These are phyloP conservation scores for Aegilops sharonensis DNA, from an alignment of 176 grass and related monocot species.

Conservation along the genomic window DNA sequence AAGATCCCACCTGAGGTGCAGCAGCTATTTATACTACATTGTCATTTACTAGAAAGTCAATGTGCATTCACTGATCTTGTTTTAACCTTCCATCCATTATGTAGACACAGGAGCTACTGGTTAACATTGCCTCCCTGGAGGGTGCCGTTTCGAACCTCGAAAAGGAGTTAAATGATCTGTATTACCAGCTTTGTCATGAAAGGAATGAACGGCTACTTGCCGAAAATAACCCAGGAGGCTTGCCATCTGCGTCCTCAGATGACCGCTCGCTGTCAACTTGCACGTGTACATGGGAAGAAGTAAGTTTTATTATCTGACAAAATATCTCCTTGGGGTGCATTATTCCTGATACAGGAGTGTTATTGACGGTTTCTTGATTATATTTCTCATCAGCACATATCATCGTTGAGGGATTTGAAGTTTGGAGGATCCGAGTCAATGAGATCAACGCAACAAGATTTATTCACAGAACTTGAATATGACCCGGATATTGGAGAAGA, in stretches of 20 bases:
- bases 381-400: slow-evolving; percentile 77
- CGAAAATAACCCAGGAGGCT: slow-evolving; percentile 55
- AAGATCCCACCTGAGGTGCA: slow-evolving; percentile 78
- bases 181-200: slow-evolving; percentile 80
- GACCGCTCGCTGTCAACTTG: slow-evolving; percentile 56
- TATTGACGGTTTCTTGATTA: slow-evolving; percentile 31
- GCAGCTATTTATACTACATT: background rate
- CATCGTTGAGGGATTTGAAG: slow-evolving; percentile 79
- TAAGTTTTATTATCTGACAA: slow-evolving; percentile 39
- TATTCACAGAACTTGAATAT: slow-evolving; percentile 39
- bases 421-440: slow-evolving; percentile 67
- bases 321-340: background rate
- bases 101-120: slow-evolving; percentile 72
- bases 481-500: slow-evolving; percentile 39
- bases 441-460: slow-evolving; percentile 52
- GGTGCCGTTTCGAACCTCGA: slow-evolving; percentile 69
- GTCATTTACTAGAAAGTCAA: background rate
- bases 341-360: slow-evolving; percentile 11
- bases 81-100: background rate
- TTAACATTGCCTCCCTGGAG: slow-evolving; percentile 67
- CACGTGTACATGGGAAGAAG: slow-evolving; percentile 82
- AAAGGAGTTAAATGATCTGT: slow-evolving; percentile 83
- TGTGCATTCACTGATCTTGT: background rate
- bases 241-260: slow-evolving; percentile 49
- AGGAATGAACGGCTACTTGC: slow-evolving; percentile 78